Base-by-base conservation (phyloP, 169 alveolate genomes). In the Amoebophrya sp. region DNA sequence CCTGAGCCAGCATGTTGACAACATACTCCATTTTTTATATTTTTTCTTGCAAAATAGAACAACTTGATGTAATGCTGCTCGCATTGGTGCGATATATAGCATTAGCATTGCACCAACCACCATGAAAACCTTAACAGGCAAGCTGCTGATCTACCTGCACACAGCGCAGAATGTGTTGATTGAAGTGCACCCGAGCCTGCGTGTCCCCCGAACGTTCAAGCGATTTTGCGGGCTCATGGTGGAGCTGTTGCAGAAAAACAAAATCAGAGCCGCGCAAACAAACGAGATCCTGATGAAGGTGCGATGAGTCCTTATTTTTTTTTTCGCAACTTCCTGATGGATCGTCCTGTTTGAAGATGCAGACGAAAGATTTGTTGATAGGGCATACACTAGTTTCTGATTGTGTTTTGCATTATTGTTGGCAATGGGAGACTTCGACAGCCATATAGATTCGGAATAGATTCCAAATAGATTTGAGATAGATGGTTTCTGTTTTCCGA, bases 181-280 rank as follows among this genome's bases (percentile, higher is more conserved):
- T 12, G 97, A 95, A 94, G 95, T 95, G 90, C 94, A 94, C 55
- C 97, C 97, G 3, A 94, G 94, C 92, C 93, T 95, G 90, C 93
- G 96, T 40, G 94, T 95, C 38, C 97, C 97, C 77, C 93, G 96
- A 83, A 94, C 95, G 77, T 94, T 93, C 89, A 95, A 94, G 93
- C 95, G 96, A 89, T 95, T 95, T 88, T 88, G 92, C 54, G 95
- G 95, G 12, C 92, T 95, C 89, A 93, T 94, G 92, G 94, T 94
- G 0, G 96, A 95, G 93, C 93, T 95, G 77, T 92, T 95, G 92
- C 94, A 93, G 92, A 94, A 95, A 39, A 93, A 94, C 83, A 94
- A 95, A 93, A 95, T 95, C 47, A 66, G 94, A 25, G 96, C 97
- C 23, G 90, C 92, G 55, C 93, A 95, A 25, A 95, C 95, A 47